Conservation (phyloP, 306 rosid species). For the Sicyos edulis region DNA sequence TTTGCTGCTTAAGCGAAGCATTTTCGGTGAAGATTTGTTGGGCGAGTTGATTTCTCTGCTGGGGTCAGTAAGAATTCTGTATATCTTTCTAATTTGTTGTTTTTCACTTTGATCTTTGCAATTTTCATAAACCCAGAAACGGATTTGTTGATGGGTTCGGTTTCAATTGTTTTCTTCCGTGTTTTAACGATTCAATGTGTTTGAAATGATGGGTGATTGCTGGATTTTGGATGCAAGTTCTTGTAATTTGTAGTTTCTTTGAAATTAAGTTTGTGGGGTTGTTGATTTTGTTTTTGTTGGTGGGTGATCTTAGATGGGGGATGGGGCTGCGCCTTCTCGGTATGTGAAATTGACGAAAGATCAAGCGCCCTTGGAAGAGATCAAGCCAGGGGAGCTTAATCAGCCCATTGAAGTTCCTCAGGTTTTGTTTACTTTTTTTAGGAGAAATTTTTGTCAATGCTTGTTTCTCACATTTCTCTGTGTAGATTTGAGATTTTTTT, state of each 20-base stretch:
- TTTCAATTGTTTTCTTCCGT: not conserved
- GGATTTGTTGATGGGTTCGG: not conserved
- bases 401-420: conserved; percentile 94
- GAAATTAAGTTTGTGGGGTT: conserved; percentile 18
- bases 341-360: conserved; percentile 84
- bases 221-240: conserved; percentile 6
- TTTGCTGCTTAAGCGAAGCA: not conserved
- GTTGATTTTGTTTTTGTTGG: conserved; percentile 12
- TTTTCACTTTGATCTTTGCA: not conserved
- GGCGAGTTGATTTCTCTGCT: conserved; percentile 10
- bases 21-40: conserved; percentile 14
- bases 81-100: not conserved
- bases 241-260: conserved; percentile 16
- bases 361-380: conserved; percentile 67
- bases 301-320: conserved; percentile 53
- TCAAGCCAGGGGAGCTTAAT: conserved; percentile 90
- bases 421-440: conserved; percentile 32
- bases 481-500: not conserved
- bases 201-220: not conserved
- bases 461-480: not conserved
- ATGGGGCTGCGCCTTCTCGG: conserved; percentile 53
- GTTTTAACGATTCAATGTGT: not conserved
- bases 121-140: not conserved
- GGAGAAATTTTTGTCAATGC: not conserved
- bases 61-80: conserved; percentile 9